A percentile compares a stretch with the other conserved stretches of the same genome.
Conservation (phyloP, 352 stramenopile genomes). For the Phytophthora constricta region DNA sequence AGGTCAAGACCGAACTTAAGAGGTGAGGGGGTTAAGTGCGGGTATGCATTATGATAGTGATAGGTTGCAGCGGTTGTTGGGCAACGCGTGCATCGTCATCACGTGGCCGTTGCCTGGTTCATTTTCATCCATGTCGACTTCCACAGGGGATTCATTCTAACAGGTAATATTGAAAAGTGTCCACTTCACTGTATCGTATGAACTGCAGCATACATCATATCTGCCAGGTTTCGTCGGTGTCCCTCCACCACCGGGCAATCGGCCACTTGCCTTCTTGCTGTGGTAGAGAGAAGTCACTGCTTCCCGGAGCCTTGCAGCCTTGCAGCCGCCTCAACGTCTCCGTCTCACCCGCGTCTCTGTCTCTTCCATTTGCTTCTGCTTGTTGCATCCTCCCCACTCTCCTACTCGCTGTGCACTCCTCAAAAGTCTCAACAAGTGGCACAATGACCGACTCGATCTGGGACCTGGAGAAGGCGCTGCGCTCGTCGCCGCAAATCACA, state of each 20-base stretch:
- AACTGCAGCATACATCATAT: too few species aligned
- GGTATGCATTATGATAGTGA: too few species aligned
- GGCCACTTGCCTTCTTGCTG: conserved; percentile 29
- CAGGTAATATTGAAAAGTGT: too few species aligned
- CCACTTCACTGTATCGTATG: too few species aligned
- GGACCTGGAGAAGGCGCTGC: conserved; percentile 59
- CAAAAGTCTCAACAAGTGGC: neutral
- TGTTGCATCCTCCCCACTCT: neutral
- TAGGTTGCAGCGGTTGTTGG: too few species aligned
- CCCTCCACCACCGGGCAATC: neutral
- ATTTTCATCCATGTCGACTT: too few species aligned
- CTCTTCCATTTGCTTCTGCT: conserved; percentile 7
- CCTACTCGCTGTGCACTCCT: neutral
- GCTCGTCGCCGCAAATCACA: conserved; percentile 35
- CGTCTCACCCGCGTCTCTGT: neutral
- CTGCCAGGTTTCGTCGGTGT: too few species aligned
- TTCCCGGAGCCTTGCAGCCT: too few species aligned
- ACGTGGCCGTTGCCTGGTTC: too few species aligned
- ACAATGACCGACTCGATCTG: conserved; percentile 56
- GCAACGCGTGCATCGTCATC: too few species aligned
- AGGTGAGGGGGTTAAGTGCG: neutral
- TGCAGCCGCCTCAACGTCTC: neutral
- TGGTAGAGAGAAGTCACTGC: conserved; percentile 28
- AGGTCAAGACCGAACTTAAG: neutral
- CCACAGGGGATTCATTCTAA: too few species aligned